These are phyloP conservation scores for Stagonosporopsis cucurbitacearum DNA, from an alignment of 2,329 filamentous ascomycete genomes.

Conservation along the genomic window DNA sequence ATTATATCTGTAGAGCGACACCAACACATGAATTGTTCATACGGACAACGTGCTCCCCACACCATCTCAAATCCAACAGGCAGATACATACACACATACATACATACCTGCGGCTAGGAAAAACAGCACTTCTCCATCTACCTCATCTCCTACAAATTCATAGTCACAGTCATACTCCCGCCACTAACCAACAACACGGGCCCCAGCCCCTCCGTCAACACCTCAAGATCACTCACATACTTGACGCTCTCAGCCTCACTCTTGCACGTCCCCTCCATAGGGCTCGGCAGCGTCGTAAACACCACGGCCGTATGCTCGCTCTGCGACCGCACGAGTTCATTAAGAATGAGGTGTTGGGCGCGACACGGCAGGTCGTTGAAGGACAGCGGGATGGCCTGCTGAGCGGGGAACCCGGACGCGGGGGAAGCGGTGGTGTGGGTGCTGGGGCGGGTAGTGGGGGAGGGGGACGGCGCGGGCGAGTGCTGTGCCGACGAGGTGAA, in stretches of 20 bases:
- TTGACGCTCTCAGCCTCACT: conserved; percentile 73
- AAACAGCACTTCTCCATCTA: too few relatives aligned
- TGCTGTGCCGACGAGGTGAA: conserved; percentile 7
- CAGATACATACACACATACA: too few relatives aligned
- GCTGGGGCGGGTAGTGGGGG: neutral
- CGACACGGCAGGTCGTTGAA: conserved; percentile 88
- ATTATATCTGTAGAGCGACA: conserved; percentile 20
- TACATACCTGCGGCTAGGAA: too few relatives aligned
- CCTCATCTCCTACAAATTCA: conserved; percentile 61
- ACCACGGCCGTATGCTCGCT: conserved; percentile 70
- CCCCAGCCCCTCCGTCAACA: conserved; percentile 77
- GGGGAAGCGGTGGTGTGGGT: neutral
- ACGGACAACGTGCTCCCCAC: too few relatives aligned
- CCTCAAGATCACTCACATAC: conserved; percentile 79
- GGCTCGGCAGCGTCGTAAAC: conserved; percentile 83
- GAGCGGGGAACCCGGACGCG: conserved; percentile 59
- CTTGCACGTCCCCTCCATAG: conserved; percentile 74
- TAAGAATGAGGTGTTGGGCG: conserved; percentile 84
- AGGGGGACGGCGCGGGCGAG: conserved; percentile 3
- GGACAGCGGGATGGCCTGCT: conserved; percentile 71
- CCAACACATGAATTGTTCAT: conserved; percentile 4
- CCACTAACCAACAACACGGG: conserved; percentile 81
- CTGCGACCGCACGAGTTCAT: conserved; percentile 73
- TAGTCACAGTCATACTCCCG: conserved; percentile 89
- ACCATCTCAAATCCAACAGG: too few relatives aligned